These are phyloP conservation scores for Clarireedia paspali DNA, from an alignment of 2,329 filamentous ascomycete genomes.

Conservation along the genomic window DNA sequence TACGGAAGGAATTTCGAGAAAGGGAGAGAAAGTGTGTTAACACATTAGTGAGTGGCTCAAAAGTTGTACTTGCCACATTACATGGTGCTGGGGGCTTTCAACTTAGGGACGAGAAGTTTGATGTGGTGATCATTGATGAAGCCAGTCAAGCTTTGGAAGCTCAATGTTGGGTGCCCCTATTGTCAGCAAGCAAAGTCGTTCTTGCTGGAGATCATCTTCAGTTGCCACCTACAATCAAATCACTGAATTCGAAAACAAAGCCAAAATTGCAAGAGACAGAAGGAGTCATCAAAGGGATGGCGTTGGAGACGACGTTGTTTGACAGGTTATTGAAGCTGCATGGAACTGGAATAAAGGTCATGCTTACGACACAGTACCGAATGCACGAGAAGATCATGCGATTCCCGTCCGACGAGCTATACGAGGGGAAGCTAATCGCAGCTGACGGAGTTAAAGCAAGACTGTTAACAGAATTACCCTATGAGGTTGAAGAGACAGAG, in stretches of 20 bases:
- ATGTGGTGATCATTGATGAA: slow-evolving; percentile 93
- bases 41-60: slow-evolving; percentile 66
- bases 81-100: slow-evolving; percentile 88
- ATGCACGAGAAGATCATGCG: slow-evolving; percentile 97
- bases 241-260: slow-evolving; percentile 46
- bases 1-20: slow-evolving; percentile 82
- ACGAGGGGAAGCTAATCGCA: slow-evolving; percentile 73
- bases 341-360: slow-evolving; percentile 76
- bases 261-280: slow-evolving; percentile 30
- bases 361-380: slow-evolving; percentile 95
- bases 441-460: slow-evolving; percentile 70
- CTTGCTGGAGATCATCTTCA: slow-evolving; percentile 93
- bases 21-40: slow-evolving; percentile 76
- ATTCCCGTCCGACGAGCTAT: slow-evolving; percentile 84
- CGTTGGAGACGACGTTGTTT: slow-evolving; percentile 85
- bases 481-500: slow-evolving; percentile 70
- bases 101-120: slow-evolving; percentile 71
- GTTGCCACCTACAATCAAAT: slow-evolving; percentile 90
- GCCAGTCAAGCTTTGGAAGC: slow-evolving; percentile 93
- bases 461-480: slow-evolving; percentile 69
- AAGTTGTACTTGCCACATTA: slow-evolving; percentile 84
- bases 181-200: slow-evolving; percentile 75
- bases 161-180: slow-evolving; percentile 89
- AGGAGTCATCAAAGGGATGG: slow-evolving; percentile 43
- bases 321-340: slow-evolving; percentile 79